Base-by-base conservation (phyloP, 192 early-diverging fungal genomes). In the Backusella psychrophila region DNA sequence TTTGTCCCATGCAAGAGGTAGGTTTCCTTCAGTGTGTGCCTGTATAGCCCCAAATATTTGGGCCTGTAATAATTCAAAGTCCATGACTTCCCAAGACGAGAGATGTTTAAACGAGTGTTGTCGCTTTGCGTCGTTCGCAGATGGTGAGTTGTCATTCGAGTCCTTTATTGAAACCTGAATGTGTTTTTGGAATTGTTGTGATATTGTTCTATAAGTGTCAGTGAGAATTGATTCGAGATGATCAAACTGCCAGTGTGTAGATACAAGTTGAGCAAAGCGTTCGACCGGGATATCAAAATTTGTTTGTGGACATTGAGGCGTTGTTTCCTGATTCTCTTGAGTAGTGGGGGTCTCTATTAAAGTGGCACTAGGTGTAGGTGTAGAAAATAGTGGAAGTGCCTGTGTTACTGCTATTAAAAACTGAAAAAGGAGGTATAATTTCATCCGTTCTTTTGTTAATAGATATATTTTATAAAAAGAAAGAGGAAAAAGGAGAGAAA, bases 261-360 rank as follows among this genome's bases (percentile, higher is more conserved):
- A 38, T n/a, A 77, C 15, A 3, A 77, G 36, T 34, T 77, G 76
- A 6, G 70, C 69, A 66, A 77, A 77, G 6, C 42, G 46, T 17
- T 77, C 76, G 14, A 77, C 19, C 26, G 71, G 68, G 3, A 77
- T 53, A 33, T 41, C 33, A 34, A 63, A 63, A n/a, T 70, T 98
- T 7, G 56, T 63, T 29, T 63, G 23, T 29, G 56, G 56, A 63
- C 56, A 63, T 63, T 63, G 38, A 19, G 29, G 41, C 36, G 39
- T 41, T 26, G 39, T 29, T 63, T 63, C 56, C 56, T 26, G 56
- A 63, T 63, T 63, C 56, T 63, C 56, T 63, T 63, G 56, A 26
- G 23, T 63, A 14, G 56, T 29, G 21, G 56, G 56, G 1, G 56
- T 63, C 23, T 63, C 56, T 63, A 63, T 63, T 63, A 63, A 63